Percentiles rank a stretch among this genome's conserved stretches.
Evolutionary conservation across 306 rosid species (phyloP).

Genomic region (Boehmeria nivea): DNA sequence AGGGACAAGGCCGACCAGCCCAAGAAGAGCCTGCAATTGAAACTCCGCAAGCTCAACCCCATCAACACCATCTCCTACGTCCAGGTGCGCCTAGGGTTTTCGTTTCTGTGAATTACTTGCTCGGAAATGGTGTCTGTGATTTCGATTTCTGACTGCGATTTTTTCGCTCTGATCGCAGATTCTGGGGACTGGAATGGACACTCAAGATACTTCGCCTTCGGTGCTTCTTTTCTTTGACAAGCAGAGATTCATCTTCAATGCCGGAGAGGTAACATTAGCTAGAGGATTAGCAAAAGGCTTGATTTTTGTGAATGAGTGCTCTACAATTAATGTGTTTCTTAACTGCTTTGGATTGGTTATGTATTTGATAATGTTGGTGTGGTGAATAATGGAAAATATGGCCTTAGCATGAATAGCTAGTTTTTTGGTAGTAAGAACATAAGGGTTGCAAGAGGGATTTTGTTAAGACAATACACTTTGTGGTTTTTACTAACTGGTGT

Average conservation of each 20-base stretch:
- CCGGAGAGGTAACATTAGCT: conserved; percentile 61
- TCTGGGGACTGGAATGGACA: conserved; percentile 89
- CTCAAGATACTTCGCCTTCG: conserved; percentile 85
- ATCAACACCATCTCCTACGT: conserved; percentile 61
- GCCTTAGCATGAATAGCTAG: too few relatives aligned
- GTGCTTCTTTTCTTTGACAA: conserved; percentile 86
- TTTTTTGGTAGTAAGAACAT: too few relatives aligned
- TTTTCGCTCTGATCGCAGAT: conserved; percentile 32
- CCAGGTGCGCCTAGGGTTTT: conserved; percentile 38
- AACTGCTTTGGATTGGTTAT: too few relatives aligned
- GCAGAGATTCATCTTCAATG: conserved; percentile 79
- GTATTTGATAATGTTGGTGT: too few relatives aligned
- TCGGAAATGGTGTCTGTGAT: too few relatives aligned
- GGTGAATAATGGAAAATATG: too few relatives aligned
- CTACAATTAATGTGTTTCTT: conserved; percentile 1
- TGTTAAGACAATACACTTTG: too few relatives aligned
- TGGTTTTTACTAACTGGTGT: too few relatives aligned
- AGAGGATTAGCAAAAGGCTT: not conserved
- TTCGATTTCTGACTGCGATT: too few relatives aligned
- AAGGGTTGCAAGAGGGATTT: too few relatives aligned
- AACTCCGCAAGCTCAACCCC: conserved; percentile 62
- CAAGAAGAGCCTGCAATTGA: conserved; percentile 50
- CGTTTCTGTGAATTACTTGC: too few relatives aligned
- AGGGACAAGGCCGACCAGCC: conserved; percentile 40
- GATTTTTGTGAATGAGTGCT: not conserved